A percentile compares a stretch with the other conserved stretches of the same genome.
phyloP scores from a whole-genome alignment of 148 eudicot species.

The Suaeda aralocaspica region DNA sequence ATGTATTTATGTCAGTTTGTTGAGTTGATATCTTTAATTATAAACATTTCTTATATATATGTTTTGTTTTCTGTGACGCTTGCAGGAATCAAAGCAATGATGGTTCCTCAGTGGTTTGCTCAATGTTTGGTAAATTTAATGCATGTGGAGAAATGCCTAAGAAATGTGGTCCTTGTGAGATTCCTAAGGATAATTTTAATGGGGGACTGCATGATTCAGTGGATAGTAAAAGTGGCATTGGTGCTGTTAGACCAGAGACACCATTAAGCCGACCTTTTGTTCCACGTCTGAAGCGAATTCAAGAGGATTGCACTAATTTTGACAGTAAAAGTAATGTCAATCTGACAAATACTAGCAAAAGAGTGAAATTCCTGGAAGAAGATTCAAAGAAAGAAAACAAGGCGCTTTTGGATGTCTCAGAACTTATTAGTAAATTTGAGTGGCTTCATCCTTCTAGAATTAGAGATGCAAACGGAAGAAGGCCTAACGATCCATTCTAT shows the following conservation, averaged over 20 bases:
- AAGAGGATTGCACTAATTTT: slow-evolving; percentile 47
- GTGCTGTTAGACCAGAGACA: slow-evolving; percentile 58
- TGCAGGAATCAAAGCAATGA: slow-evolving; percentile 47
- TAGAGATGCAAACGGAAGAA: slow-evolving; percentile 83
- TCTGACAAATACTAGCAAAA: slow-evolving; percentile 45
- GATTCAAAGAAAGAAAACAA: slow-evolving; percentile 26
- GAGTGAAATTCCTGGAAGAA: slow-evolving; percentile 46
- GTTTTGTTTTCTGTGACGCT: not conserved
- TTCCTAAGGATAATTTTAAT: slow-evolving; percentile 23
- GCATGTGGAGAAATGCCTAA: slow-evolving; percentile 30
- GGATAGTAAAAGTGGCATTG: slow-evolving; percentile 31
- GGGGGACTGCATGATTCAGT: slow-evolving; percentile 18
- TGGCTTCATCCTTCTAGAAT: slow-evolving; percentile 85
- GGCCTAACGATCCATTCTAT: slow-evolving; percentile 63
- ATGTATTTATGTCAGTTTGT: not conserved
- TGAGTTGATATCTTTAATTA: not conserved
- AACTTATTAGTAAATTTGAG: slow-evolving; percentile 64
- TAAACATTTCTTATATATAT: not conserved
- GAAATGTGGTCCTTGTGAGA: slow-evolving; percentile 21
- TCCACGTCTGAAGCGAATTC: slow-evolving; percentile 75
- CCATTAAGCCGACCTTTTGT: slow-evolving; percentile 65
- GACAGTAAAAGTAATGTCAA: slow-evolving; percentile 30
- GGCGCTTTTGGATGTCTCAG: slow-evolving; percentile 32
- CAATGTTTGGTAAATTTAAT: slow-evolving; percentile 35
- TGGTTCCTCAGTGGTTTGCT: slow-evolving; percentile 24